Percentiles rank a stretch among this genome's conserved stretches.
Evolutionary conservation across 176 grass and related monocot species (phyloP).

Genomic region (Guadua angustifolia): DNA sequence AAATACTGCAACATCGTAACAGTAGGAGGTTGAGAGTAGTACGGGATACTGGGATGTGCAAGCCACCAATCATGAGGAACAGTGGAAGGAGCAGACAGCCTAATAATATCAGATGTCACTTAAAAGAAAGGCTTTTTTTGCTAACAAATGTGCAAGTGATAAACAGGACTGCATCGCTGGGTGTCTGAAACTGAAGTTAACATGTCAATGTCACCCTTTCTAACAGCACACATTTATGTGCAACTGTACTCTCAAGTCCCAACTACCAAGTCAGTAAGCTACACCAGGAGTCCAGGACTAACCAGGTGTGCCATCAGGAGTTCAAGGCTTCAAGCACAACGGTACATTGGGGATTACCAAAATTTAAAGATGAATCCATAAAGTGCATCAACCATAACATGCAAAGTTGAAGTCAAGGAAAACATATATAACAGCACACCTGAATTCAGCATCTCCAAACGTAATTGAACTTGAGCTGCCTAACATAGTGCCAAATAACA

Average conservation of each 20-base stretch:
- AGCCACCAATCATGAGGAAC: neutral
- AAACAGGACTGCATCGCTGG: neutral
- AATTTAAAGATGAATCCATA: neutral
- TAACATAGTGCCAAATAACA: neutral
- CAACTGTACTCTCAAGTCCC: neutral
- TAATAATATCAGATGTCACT: neutral
- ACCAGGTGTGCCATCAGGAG: too few relatives aligned
- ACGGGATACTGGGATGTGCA: neutral
- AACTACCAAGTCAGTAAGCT: neutral
- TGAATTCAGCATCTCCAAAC: neutral
- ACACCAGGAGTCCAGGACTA: neutral
- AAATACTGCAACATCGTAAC: neutral
- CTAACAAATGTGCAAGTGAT: neutral
- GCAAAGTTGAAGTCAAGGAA: neutral
- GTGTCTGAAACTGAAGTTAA: slow-evolving; percentile 1
- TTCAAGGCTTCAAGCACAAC: slow-evolving; percentile 3
- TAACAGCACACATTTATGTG: neutral
- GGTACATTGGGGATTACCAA: neutral
- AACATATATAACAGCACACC: slow-evolving; percentile 9
- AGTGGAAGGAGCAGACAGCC: neutral
- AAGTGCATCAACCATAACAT: neutral
- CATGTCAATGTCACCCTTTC: neutral
- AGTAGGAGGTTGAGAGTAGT: neutral
- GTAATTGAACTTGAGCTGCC: neutral
- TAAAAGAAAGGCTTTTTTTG: neutral